Conservation (phyloP, 202 grass and related monocot species). For the Sporobolus alterniflorus region DNA sequence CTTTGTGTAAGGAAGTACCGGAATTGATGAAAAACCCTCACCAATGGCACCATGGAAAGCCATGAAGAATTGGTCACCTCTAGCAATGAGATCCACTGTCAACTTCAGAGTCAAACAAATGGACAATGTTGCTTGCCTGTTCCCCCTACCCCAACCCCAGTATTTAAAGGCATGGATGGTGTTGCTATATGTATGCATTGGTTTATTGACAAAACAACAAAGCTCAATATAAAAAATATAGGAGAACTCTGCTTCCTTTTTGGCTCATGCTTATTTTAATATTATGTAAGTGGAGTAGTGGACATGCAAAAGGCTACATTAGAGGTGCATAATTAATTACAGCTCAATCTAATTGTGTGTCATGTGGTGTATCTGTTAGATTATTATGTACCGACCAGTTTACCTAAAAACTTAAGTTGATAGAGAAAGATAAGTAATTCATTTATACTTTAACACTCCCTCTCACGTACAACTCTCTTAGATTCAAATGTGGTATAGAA, state of each 20-base stretch:
- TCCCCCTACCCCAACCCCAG: background rate
- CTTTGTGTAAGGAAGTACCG: constrained; percentile 7
- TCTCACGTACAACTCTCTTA: too few species aligned
- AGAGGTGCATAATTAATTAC: background rate
- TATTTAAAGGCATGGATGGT: constrained; percentile 6
- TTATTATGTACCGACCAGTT: too few species aligned
- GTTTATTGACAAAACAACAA: background rate
- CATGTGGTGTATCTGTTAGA: background rate
- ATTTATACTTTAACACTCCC: too few species aligned
- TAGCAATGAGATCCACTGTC: background rate
- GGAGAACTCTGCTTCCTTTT: background rate
- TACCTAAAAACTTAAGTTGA: too few species aligned
- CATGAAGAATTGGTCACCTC: background rate
- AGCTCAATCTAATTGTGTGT: background rate
- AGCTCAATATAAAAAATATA: background rate
- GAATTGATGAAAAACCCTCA: background rate
- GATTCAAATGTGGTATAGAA: too few species aligned
- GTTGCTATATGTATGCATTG: background rate
- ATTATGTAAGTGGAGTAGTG: background rate
- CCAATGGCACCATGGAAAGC: background rate
- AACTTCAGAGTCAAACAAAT: background rate
- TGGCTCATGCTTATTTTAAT: background rate
- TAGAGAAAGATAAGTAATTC: too few species aligned
- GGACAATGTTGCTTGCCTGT: background rate
- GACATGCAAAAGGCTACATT: background rate